These are phyloP conservation scores for Boletus speciosus DNA, from an alignment of 768 basidiomycete genomes.

Conservation along the genomic window DNA sequence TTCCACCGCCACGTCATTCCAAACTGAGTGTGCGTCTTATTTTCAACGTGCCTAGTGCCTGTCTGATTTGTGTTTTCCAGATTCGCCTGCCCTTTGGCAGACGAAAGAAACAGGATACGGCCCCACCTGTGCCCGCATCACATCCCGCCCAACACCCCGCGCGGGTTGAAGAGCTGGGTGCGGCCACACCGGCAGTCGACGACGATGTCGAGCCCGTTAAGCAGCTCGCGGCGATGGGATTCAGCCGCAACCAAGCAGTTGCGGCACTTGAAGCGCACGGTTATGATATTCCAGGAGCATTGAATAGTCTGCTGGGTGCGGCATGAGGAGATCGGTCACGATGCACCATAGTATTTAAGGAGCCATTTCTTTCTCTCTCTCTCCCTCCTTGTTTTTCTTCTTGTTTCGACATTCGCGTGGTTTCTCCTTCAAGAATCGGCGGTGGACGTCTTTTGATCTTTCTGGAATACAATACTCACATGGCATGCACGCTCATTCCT, in stretches of 20 bases:
- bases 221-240: slow-evolving; percentile 86
- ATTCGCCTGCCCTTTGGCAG: slow-evolving; percentile 77
- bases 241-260: slow-evolving; percentile 77
- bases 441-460: slow-evolving; percentile 16
- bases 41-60: background rate
- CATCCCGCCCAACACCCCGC: slow-evolving; percentile 35
- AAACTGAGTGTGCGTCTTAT: slow-evolving; percentile 67
- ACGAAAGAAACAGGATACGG: slow-evolving; percentile 63
- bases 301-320: slow-evolving; percentile 65
- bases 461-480: slow-evolving; percentile 26
- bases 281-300: slow-evolving; percentile 76
- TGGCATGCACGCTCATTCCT: slow-evolving; percentile 29
- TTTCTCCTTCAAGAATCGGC: slow-evolving; percentile 16
- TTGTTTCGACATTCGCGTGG: slow-evolving; percentile 3
- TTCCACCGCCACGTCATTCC: slow-evolving; percentile 55
- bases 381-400: background rate
- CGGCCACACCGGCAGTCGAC: slow-evolving; percentile 50
- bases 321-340: slow-evolving; percentile 10
- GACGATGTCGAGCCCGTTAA: slow-evolving; percentile 77
- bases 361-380: slow-evolving; percentile 13
- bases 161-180: slow-evolving; percentile 43
- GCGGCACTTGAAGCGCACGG: slow-evolving; percentile 79
- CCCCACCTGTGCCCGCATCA: slow-evolving; percentile 41
- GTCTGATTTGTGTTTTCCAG: slow-evolving; percentile 27
- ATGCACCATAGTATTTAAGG: slow-evolving; percentile 13